Evolutionary conservation across 148 eudicot genomes (phyloP).

Genomic region (Simmondsia chinensis): DNA sequence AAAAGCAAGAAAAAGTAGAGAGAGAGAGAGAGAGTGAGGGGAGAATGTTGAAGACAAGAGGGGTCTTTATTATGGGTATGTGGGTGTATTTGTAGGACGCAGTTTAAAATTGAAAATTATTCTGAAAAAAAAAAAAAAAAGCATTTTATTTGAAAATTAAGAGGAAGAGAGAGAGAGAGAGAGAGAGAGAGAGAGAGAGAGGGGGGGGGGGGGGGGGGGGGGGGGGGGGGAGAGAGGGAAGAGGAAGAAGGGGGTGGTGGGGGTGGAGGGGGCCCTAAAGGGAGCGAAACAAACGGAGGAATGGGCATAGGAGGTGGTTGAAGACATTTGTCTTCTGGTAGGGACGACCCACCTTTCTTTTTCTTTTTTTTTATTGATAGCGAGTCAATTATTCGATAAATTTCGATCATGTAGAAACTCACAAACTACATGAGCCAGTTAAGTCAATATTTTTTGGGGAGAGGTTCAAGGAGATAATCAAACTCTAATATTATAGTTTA

Average conservation of each 20-base stretch:
- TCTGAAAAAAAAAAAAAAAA: slow-evolving; percentile 3
- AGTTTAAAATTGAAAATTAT: background rate
- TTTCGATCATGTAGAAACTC: no score
- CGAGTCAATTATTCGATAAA: no score
- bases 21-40: slow-evolving; percentile 5
- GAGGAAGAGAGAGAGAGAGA: background rate
- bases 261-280: background rate
- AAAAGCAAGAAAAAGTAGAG: background rate
- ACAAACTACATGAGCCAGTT: no score
- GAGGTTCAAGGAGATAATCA: no score
- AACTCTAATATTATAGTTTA: no score
- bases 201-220: background rate
- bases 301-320: slow-evolving; percentile 19
- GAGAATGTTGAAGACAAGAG: slow-evolving; percentile 25
- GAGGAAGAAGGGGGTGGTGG: slow-evolving; percentile 2
- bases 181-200: slow-evolving; percentile 10
- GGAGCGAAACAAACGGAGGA: no score
- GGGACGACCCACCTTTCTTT: slow-evolving; percentile 3
- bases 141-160: slow-evolving; percentile 9
- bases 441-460: no score
- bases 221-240: slow-evolving; percentile 3
- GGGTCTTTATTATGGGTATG: slow-evolving; percentile 17
- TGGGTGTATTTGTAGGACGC: slow-evolving; percentile 1
- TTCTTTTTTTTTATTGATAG: background rate
- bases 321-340: slow-evolving; percentile 20